Evolutionary conservation across 768 basidiomycete species (phyloP).

Genomic region (Amanita muscaria): DNA sequence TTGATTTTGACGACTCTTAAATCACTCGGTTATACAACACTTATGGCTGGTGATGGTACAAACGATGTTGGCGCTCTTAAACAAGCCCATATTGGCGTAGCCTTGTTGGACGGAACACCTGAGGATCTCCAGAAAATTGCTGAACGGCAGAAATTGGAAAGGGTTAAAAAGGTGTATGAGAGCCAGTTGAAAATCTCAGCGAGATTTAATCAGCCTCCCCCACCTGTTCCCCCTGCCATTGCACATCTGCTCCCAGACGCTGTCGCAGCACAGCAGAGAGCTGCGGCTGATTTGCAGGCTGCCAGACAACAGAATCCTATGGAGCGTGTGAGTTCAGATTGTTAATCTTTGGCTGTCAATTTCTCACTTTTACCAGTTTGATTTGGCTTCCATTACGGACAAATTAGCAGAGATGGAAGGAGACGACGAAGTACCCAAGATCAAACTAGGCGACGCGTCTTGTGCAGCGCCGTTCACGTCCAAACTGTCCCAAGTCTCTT

Average conservation of each 20-base stretch:
- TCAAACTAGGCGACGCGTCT: conserved; percentile 98
- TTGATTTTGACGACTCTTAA: conserved; percentile 88
- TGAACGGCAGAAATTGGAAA: conserved; percentile 81
- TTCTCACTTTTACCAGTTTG: conserved; percentile 20
- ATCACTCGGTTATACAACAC: conserved; percentile 79
- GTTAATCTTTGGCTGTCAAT: not conserved
- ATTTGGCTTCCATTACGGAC: conserved; percentile 20
- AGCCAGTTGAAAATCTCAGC: conserved; percentile 86
- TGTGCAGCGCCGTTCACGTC: conserved; percentile 99
- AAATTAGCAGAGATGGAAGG: conserved; percentile 85
- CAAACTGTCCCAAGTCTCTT: conserved; percentile 93
- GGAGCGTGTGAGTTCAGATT: conserved; percentile 59
- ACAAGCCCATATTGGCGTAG: conserved; percentile 95
- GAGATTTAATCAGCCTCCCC: conserved; percentile 88
- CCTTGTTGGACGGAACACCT: conserved; percentile 80
- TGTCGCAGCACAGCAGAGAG: conserved; percentile 82
- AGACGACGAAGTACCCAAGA: conserved; percentile 92
- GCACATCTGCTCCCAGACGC: conserved; percentile 85
- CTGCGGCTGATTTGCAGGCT: conserved; percentile 49
- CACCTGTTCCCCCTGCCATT: conserved; percentile 83
- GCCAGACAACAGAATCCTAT: conserved; percentile 80
- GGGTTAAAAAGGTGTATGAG: conserved; percentile 96
- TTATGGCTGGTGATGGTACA: conserved; percentile 99
- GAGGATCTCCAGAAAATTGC: conserved; percentile 93
- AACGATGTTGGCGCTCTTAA: conserved; percentile 98